These are phyloP conservation scores for Coprinellus micaceus DNA, from an alignment of 768 basidiomycete genomes.

Conservation along the genomic window DNA sequence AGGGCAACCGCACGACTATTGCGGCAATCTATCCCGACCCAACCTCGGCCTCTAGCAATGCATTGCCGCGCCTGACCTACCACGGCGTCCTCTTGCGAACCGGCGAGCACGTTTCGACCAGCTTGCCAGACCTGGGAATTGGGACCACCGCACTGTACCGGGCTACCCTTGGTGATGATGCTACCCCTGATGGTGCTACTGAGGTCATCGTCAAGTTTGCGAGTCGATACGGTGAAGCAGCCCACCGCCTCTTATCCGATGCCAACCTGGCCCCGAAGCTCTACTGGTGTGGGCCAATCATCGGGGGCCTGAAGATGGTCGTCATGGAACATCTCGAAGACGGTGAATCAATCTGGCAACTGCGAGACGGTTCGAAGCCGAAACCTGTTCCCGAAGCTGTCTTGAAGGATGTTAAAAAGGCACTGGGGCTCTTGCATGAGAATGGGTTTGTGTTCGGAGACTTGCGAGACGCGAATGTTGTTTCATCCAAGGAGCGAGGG, in stretches of 20 bases:
- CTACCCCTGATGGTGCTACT: slow-evolving; percentile 1
- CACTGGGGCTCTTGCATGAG: slow-evolving; percentile 14
- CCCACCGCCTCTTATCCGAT: slow-evolving; percentile 16
- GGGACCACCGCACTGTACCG: slow-evolving; percentile 15
- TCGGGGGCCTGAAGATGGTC: slow-evolving; percentile 14
- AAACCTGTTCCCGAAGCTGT: slow-evolving; percentile 10
- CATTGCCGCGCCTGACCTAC: slow-evolving; percentile 15
- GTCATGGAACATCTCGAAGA: slow-evolving; percentile 9
- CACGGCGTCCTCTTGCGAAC: slow-evolving; percentile 10
- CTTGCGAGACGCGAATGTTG: not conserved
- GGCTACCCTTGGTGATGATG: slow-evolving; percentile 17
- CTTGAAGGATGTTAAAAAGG: slow-evolving; percentile 10
- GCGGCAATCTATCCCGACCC: too few relatives aligned
- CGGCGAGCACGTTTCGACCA: slow-evolving; percentile 12
- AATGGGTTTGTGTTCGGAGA: not conserved
- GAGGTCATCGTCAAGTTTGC: slow-evolving; percentile 23
- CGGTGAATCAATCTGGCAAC: slow-evolving; percentile 13
- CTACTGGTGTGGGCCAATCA: slow-evolving; percentile 14
- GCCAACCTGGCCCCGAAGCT: slow-evolving; percentile 17
- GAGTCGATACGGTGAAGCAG: slow-evolving; percentile 15
- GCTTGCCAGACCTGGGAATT: slow-evolving; percentile 15
- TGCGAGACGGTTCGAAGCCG: slow-evolving; percentile 21
- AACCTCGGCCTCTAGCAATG: slow-evolving; percentile 8
- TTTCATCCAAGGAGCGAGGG: not conserved
- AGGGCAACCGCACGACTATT: not conserved